phyloP scores from a whole-genome alignment of 495 filamentous ascomycete genomes.

The Tuber melanosporum region DNA sequence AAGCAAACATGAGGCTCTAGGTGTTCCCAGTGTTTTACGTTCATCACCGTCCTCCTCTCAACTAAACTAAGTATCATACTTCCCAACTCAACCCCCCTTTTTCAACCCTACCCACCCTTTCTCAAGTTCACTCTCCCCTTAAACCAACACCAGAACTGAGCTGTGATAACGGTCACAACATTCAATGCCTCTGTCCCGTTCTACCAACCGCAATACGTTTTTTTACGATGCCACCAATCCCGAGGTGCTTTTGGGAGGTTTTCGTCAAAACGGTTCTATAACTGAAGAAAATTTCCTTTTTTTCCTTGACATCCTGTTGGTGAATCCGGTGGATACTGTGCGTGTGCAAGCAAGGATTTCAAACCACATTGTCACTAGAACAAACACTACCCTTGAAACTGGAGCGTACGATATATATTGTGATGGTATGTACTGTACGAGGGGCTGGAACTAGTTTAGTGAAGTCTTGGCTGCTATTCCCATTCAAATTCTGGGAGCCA shows the following conservation, averaged over 20 bases:
- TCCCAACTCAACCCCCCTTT: neutral
- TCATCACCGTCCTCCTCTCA: neutral
- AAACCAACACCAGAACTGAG: neutral
- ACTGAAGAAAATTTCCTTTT: conserved; percentile 16
- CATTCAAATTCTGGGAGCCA: neutral
- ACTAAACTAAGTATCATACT: no score
- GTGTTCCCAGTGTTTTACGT: neutral
- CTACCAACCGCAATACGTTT: conserved; percentile 8
- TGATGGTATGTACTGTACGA: conserved; percentile 16
- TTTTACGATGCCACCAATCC: conserved; percentile 11
- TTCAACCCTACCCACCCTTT: neutral
- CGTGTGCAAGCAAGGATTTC: conserved; percentile 16
- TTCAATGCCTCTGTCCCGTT: conserved; percentile 5
- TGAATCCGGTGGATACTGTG: neutral
- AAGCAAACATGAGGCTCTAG: neutral
- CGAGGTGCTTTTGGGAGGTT: conserved; percentile 4
- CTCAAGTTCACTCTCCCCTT: no score
- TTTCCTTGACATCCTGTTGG: conserved; percentile 11
- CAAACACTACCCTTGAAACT: conserved; percentile 1
- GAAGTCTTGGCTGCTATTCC: conserved; percentile 1
- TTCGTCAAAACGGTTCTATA: conserved; percentile 19
- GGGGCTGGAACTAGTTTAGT: neutral
- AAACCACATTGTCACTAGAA: conserved; percentile 13
- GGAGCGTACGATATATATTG: conserved; percentile 23
- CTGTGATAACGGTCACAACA: neutral